A percentile compares a stretch with the other conserved stretches of the same genome.
phyloP scores from a whole-genome alignment of 1,284 basidiomycete genomes.

The Malassezia restricta region DNA sequence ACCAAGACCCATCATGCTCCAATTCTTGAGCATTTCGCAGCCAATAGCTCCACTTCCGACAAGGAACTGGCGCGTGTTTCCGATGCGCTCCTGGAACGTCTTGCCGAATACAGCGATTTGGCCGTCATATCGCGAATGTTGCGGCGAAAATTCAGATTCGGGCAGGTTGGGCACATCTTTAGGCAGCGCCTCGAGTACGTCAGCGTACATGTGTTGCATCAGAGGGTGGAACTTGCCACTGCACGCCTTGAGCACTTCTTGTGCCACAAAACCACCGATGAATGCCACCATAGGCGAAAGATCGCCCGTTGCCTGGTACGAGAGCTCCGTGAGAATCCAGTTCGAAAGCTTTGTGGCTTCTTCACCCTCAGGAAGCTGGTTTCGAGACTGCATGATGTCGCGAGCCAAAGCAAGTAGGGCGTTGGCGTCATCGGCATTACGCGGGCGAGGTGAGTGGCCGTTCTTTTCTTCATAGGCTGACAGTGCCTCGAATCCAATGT shows the following conservation, averaged over 20 bases:
- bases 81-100: conserved; percentile 82
- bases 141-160: conserved; percentile 74
- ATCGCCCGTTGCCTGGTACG: conserved; percentile 88
- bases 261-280: conserved; percentile 91
- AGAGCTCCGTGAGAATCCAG: conserved; percentile 63
- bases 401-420: conserved; percentile 64
- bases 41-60: conserved; percentile 97
- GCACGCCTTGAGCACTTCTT: conserved; percentile 93
- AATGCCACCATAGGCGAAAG: conserved; percentile 83
- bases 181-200: conserved; percentile 73
- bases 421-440: conserved; percentile 70
- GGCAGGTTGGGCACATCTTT: conserved; percentile 50
- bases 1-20: conserved; percentile 97
- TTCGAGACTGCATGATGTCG: conserved; percentile 54
- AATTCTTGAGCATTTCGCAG: conserved; percentile 99
- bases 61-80: conserved; percentile 83
- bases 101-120: conserved; percentile 94
- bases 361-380: conserved; percentile 56
- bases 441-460: conserved; percentile 65
- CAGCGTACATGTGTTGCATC: conserved; percentile 90
- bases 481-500: conserved; percentile 89
- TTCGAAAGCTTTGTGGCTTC: conserved; percentile 55
- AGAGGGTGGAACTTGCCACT: conserved; percentile 98
- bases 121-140: conserved; percentile 74
- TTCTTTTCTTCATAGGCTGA: conserved; percentile 64